Conservation (phyloP, 192 early-diverging fungal species). For the Dissophora ornata region DNA sequence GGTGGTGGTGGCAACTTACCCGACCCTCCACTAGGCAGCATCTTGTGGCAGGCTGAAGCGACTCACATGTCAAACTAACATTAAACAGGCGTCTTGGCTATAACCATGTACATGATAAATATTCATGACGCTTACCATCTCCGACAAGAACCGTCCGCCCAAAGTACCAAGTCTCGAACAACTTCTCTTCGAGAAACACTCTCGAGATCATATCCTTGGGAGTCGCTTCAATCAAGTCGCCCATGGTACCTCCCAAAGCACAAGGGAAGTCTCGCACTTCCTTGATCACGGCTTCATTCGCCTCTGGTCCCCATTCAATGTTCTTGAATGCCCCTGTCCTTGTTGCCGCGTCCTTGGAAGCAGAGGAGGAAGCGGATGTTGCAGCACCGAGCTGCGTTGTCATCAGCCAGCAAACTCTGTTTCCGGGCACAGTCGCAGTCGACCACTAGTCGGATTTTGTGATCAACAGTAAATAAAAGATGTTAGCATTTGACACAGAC, state of each 20-base stretch:
- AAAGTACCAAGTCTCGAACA: constrained; percentile 38
- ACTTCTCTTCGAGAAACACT: constrained; percentile 39
- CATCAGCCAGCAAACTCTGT: constrained; percentile 25
- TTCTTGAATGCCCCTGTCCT: neutral
- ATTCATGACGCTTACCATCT: constrained; percentile 33
- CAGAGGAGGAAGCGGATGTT: neutral
- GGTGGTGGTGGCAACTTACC: no score
- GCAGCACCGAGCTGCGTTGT: neutral
- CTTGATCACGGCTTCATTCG: constrained; percentile 9
- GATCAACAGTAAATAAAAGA: neutral
- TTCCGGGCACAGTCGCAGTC: neutral
- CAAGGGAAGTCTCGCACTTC: neutral
- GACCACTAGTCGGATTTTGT: constrained; percentile 3
- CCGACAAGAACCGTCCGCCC: constrained; percentile 24
- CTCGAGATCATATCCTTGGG: constrained; percentile 31
- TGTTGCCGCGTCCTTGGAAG: neutral
- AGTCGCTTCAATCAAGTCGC: constrained; percentile 22
- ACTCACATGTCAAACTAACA: no score
- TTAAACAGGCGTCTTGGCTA: no score
- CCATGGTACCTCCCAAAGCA: constrained; percentile 20
- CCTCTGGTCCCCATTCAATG: constrained; percentile 25
- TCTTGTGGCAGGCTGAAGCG: constrained; percentile 1
- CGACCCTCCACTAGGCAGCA: neutral
- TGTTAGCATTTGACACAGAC: no score
- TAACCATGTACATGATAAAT: no score